phyloP scores from a whole-genome alignment of 73 alveolate genomes.

The Halteria grandinella region DNA sequence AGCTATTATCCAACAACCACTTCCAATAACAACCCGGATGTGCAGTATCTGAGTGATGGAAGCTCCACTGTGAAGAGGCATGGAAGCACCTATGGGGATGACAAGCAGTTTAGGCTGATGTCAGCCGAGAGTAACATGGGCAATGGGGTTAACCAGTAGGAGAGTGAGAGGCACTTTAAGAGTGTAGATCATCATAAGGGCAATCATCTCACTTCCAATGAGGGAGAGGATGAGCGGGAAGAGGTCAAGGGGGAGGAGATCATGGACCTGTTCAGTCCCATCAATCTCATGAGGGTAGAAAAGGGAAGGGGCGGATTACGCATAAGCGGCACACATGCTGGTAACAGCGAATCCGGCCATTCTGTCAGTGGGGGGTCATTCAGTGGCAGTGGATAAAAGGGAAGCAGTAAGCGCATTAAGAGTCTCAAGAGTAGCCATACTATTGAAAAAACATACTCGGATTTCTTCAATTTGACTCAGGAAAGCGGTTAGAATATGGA shows the following conservation, averaged over 20 bases:
- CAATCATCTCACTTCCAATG: constrained; percentile 5
- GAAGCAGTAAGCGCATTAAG: neutral
- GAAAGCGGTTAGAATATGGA: constrained; percentile 16
- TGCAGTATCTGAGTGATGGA: neutral
- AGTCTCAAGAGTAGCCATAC: neutral
- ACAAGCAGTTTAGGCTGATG: neutral
- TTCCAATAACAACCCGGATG: too few species aligned
- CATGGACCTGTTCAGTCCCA: constrained; percentile 17
- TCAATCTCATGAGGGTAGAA: too few species aligned
- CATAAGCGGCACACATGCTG: too few species aligned
- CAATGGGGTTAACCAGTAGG: neutral
- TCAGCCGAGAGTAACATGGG: neutral
- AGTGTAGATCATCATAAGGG: neutral
- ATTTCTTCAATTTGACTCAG: constrained; percentile 38
- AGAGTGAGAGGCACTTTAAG: neutral
- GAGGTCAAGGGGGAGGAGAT: constrained; percentile 40
- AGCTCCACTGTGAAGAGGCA: neutral
- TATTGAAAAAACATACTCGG: constrained; percentile 30
- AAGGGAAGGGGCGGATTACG: too few species aligned
- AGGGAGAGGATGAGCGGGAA: constrained; percentile 7
- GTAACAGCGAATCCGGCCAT: constrained; percentile 35
- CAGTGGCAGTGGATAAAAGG: neutral
- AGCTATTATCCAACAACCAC: too few species aligned
- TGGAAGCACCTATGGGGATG: neutral
- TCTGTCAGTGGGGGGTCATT: neutral